Base-by-base conservation (phyloP, 2,329 filamentous ascomycete species). In the Colletotrichum orbiculare region DNA sequence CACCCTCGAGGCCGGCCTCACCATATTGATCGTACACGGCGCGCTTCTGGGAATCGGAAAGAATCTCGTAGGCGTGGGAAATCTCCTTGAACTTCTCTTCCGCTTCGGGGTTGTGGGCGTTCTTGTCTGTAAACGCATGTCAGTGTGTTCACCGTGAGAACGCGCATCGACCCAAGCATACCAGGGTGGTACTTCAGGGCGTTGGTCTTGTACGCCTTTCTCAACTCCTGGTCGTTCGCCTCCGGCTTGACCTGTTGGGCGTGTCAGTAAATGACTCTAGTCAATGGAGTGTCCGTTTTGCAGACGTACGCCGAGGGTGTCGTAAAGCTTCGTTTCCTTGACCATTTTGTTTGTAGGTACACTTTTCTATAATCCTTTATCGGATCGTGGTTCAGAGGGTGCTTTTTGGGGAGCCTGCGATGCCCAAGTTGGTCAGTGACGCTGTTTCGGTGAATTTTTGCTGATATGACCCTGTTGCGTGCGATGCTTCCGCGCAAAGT, bases 11-110 rank as follows among this genome's bases (percentile, higher is more conserved):
- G 68, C 96, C 96, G 73, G 96, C 94, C 83, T 99, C 94, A 71
- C 96, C 96, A 90, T 96, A 97, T 80, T 97, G 93, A 75, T 99
- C 96, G 80, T 99, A 99, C 68, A 98, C 77, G 72, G 89, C 81
- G 76, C 96, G 93, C 86, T 97, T 97, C 79, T 97, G 91, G 43
- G 92, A 79, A 76, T 99, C 96, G 72, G 92, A 96, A 15, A 99
- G 89, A 71, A 96, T 87, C 84, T 99, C 96, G 81, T 98, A 99
- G 67, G 96, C 96, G 76, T 95, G 91, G 70, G 94, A 97, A 67
- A 97, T 87, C 74, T 97, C 94, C 85, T 99, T 98, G 90, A 99
- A 99, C 81, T 97, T 99, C 67, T 97, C 94, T 72, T 95, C 94
- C 55, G 96, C 94, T 34, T 90, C 91, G 45, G 94, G 94, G 83